phyloP scores from a whole-genome alignment of 805 yeast species.

The Schizosaccharomyces osmophilus region DNA sequence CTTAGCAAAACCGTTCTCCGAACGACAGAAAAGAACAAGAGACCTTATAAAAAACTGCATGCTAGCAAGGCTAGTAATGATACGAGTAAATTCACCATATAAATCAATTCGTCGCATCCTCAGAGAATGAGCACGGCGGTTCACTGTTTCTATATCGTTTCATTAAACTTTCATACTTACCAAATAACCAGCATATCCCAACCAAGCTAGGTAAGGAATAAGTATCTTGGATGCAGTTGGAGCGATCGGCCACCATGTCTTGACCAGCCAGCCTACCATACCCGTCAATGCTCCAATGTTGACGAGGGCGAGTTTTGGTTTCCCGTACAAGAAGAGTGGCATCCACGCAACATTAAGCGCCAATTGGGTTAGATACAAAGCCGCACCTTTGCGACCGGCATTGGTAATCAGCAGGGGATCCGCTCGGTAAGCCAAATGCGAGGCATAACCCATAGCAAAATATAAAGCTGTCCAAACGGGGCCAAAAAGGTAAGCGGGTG shows the following conservation, averaged over 20 bases:
- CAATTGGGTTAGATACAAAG: background rate
- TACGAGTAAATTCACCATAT: too few species aligned
- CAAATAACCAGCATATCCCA: constrained; percentile 2
- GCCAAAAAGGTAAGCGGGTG: constrained; percentile 11
- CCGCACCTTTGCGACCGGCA: background rate
- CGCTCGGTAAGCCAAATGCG: background rate
- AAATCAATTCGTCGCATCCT: too few species aligned
- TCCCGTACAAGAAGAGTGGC: background rate
- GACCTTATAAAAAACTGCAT: too few species aligned
- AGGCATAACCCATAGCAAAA: constrained; percentile 1
- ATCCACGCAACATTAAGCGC: background rate
- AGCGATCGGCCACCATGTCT: background rate
- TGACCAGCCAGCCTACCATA: background rate
- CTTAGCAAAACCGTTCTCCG: too few species aligned
- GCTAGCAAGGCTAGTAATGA: too few species aligned
- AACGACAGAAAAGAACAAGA: too few species aligned
- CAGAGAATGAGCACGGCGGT: too few species aligned
- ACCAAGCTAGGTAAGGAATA: constrained; percentile 1
- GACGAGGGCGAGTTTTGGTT: background rate
- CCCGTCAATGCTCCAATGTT: background rate
- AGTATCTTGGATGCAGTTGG: background rate
- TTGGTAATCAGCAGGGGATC: background rate
- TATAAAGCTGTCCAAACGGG: constrained; percentile 3
- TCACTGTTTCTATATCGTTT: too few species aligned
- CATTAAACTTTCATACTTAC: background rate